These are phyloP conservation scores for Xylaria acuta DNA, from an alignment of 495 filamentous ascomycete genomes.

Conservation along the genomic window DNA sequence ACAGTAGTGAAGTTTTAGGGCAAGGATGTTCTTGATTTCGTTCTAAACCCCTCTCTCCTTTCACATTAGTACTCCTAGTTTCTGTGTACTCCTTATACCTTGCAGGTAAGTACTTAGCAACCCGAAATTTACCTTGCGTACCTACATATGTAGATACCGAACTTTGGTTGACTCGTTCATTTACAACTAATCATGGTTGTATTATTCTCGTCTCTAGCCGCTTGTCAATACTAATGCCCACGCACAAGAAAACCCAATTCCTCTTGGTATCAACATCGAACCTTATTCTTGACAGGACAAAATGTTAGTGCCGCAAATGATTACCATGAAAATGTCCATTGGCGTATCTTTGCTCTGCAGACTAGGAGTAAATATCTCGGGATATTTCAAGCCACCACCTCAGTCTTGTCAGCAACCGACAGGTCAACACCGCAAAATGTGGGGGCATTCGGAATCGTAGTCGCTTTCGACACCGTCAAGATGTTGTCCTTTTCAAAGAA, in stretches of 20 bases:
- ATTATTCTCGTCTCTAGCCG: background rate
- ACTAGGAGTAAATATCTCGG: background rate
- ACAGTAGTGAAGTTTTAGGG: background rate
- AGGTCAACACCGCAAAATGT: slow-evolving; percentile 7
- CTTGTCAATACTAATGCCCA: background rate
- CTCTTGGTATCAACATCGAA: background rate
- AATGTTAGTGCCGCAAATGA: background rate
- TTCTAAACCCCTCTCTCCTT: background rate
- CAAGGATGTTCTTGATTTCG: background rate
- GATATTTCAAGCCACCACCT: background rate
- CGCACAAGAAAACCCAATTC: background rate
- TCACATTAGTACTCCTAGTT: background rate
- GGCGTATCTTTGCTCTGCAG: background rate
- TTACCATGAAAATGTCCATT: background rate
- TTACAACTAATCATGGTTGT: background rate
- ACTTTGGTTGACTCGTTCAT: background rate
- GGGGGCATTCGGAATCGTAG: slow-evolving; percentile 2
- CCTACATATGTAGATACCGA: background rate
- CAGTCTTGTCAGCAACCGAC: background rate
- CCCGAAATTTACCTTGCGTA: background rate
- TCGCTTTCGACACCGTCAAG: background rate
- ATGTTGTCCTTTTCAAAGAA: background rate
- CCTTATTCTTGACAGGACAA: background rate
- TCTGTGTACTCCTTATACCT: background rate
- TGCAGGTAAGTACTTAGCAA: background rate